Percentiles rank a stretch among this genome's conserved stretches.
phyloP scores from a whole-genome alignment of 2,329 filamentous ascomycete species.

The Ophiocordyceps camponoti-floridani region DNA sequence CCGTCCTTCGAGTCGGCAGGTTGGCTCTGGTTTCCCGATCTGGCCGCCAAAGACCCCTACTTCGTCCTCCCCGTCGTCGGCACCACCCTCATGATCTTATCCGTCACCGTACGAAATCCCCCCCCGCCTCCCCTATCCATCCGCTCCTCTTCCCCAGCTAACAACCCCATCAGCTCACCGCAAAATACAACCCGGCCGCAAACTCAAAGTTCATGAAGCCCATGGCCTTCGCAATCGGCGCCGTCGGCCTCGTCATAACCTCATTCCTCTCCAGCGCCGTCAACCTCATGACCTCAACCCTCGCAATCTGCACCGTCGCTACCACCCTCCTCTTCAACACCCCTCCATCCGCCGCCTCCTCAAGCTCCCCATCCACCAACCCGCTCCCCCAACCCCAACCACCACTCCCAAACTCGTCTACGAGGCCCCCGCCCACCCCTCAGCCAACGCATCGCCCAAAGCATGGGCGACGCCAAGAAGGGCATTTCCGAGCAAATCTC shows the following conservation, averaged over 20 bases:
- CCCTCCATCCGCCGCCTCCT: slow-evolving; percentile 10
- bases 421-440: slow-evolving; percentile 5
- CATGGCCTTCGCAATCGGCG: slow-evolving; percentile 24
- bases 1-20: slow-evolving; percentile 58
- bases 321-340: slow-evolving; percentile 20
- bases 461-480: slow-evolving; percentile 19
- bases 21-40: slow-evolving; percentile 59
- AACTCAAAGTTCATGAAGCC: slow-evolving; percentile 20
- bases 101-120: slow-evolving; percentile 28
- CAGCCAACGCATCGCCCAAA: slow-evolving; percentile 14
- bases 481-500: slow-evolving; percentile 15
- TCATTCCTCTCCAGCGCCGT: slow-evolving; percentile 28
- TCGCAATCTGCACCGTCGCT: slow-evolving; percentile 18
- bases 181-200: slow-evolving; percentile 13
- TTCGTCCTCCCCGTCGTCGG: slow-evolving; percentile 53
- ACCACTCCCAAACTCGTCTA: too few species aligned
- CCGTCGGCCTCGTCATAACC: slow-evolving; percentile 24
- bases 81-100: slow-evolving; percentile 34
- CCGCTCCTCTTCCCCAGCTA: neutral
- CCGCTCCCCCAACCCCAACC: slow-evolving; percentile 9
- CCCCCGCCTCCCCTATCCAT: neutral
- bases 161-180: slow-evolving; percentile 13
- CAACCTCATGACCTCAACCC: slow-evolving; percentile 28
- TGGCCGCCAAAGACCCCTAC: slow-evolving; percentile 60
- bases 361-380: slow-evolving; percentile 18